phyloP scores from a whole-genome alignment of 345 rosid species.

The Dipteronia dyeriana region DNA sequence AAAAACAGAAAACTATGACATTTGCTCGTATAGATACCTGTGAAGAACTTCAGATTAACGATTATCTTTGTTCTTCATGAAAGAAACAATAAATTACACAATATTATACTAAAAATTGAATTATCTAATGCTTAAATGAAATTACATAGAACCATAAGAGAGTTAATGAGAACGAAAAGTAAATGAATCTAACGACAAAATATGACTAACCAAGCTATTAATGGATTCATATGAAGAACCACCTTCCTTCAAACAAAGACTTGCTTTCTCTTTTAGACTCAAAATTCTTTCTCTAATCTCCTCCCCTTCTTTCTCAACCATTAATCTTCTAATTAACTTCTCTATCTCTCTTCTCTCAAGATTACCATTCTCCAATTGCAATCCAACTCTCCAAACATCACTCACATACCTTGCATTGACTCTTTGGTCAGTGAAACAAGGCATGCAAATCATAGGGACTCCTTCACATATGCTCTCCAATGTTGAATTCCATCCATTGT shows the following conservation, averaged over 20 bases:
- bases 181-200: constrained; percentile 21
- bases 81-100: no score
- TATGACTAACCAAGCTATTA: constrained; percentile 24
- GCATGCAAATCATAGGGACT: constrained; percentile 46
- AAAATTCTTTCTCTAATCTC: constrained; percentile 26
- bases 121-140: not conserved
- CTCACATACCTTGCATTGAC: constrained; percentile 32
- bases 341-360: constrained; percentile 21
- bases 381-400: constrained; percentile 38
- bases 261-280: constrained; percentile 23
- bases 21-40: no score
- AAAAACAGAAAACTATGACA: no score
- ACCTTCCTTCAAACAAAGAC: constrained; percentile 13
- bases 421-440: constrained; percentile 39
- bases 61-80: no score
- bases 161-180: constrained; percentile 1
- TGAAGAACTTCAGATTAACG: no score
- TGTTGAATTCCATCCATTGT: constrained; percentile 40
- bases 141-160: not conserved
- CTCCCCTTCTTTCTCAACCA: constrained; percentile 32
- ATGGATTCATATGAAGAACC: constrained; percentile 29
- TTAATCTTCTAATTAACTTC: constrained; percentile 17
- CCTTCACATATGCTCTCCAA: constrained; percentile 30
- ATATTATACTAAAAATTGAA: not conserved
- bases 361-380: constrained; percentile 29